Conservation (phyloP, 768 basidiomycete species). For the Mycena crocata region DNA sequence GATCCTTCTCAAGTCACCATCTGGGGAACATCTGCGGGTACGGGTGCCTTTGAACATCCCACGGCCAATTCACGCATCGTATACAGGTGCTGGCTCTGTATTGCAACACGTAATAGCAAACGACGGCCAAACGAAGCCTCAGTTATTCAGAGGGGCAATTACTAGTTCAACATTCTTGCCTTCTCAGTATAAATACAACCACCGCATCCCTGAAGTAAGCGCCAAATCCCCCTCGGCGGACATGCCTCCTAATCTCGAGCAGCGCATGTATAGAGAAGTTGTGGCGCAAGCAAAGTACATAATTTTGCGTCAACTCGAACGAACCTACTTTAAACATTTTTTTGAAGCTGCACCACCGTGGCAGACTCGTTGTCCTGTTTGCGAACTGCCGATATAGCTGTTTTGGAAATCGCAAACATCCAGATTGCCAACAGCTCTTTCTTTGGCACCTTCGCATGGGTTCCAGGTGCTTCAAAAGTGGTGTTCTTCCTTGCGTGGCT, state of each 20-base stretch:
- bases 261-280: slow-evolving; percentile 23
- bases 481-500: no score
- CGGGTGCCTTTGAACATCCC: not conserved
- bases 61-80: not conserved
- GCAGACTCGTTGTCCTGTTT: slow-evolving; percentile 40
- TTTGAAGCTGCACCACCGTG: slow-evolving; percentile 38
- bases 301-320: slow-evolving; percentile 30
- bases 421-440: slow-evolving; percentile 35
- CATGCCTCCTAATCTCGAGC: not conserved
- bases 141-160: slow-evolving; percentile 35
- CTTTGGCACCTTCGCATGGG: slow-evolving; percentile 38
- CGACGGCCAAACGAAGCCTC: slow-evolving; percentile 44
- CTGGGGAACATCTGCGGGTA: slow-evolving; percentile 42
- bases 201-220: slow-evolving; percentile 38
- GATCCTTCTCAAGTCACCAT: slow-evolving; percentile 38
- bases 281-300: slow-evolving; percentile 34
- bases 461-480: no score
- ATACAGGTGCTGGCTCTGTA: slow-evolving; percentile 45
- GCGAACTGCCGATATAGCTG: slow-evolving; percentile 34
- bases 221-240: not conserved
- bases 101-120: slow-evolving; percentile 47
- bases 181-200: slow-evolving; percentile 47
- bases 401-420: slow-evolving; percentile 39
- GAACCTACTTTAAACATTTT: slow-evolving; percentile 37
- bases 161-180: slow-evolving; percentile 46